Evolutionary conservation across 2,329 filamentous ascomycete species (phyloP), one percentile per base, ranked within the genome.

Genomic region (Leptoxyphium fumago): DNA sequence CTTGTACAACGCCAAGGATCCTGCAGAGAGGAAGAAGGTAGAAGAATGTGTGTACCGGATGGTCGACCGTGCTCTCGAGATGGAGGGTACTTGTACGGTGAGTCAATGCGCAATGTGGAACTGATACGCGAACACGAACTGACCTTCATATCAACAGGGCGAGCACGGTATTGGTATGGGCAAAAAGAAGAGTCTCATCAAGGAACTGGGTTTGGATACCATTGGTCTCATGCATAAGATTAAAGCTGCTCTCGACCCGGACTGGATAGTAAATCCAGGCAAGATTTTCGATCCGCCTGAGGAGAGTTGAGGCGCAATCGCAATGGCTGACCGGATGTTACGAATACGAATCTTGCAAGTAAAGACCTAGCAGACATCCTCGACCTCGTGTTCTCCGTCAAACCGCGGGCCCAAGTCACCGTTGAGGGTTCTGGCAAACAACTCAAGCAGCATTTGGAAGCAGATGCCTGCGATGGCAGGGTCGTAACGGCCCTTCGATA

Each of bases 401-500:
- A 80, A 78, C 51, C 71, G 68, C 30, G 75, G 71, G 0, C 89
- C 88, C 46, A 95, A 61, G 52, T 94, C 87, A 3, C 80, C 74
- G 66, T 84, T 84, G 59, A 95, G 65, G 1, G 76, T 78, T 17
- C 88, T 71, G 0, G 77, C 79, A 64, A 95, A 95, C 47, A 94
- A 58, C 67, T 95, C 88, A 13, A 91, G 70, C 55, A 95, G 65
- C 62, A 95, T 82, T 70, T 94, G 84, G 59, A 94, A 94, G 67
- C 88, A 94, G 30, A 89, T 75, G 59, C 87, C 89, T 3, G 80
- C 78, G 45, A 95, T 73, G 15, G 84, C 85, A 1, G 88, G 84
- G 60, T 95, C 88, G 58, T 94, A 95, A 21, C 88, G 74, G n/a
- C 87, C 88, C 66, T 94, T 94, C 87, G 43, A 54, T 46, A 91